These are phyloP conservation scores for Verticillium klebahnii DNA, from an alignment of 2,329 filamentous ascomycete genomes.

Conservation along the genomic window DNA sequence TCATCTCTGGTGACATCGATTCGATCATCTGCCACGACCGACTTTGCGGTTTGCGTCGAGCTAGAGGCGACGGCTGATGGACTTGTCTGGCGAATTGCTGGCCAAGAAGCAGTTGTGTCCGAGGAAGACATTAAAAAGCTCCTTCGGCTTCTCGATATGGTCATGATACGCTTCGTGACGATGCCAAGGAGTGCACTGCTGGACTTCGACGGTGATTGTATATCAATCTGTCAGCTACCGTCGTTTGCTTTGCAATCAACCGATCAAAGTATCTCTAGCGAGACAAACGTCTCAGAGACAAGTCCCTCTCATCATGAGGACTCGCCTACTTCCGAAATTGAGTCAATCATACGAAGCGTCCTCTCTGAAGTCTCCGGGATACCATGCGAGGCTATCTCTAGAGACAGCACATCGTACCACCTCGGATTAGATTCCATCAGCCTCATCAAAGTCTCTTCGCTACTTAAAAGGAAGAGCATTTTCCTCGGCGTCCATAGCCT, in stretches of 20 bases:
- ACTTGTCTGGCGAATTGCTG: slow-evolving; percentile 69
- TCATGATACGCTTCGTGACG: slow-evolving; percentile 52
- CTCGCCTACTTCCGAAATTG: slow-evolving; percentile 27
- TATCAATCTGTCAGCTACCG: slow-evolving; percentile 63
- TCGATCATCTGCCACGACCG: slow-evolving; percentile 61
- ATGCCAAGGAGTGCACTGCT: slow-evolving; percentile 47
- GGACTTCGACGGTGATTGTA: slow-evolving; percentile 41
- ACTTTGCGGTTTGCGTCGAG: slow-evolving; percentile 80
- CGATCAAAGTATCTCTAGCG: background rate
- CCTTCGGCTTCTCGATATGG: slow-evolving; percentile 53
- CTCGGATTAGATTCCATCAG: slow-evolving; percentile 89
- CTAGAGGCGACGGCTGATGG: slow-evolving; percentile 55
- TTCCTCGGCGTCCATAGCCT: slow-evolving; percentile 66
- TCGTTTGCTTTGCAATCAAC: slow-evolving; percentile 24
- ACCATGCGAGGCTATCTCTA: slow-evolving; percentile 51
- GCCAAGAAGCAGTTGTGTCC: slow-evolving; percentile 53
- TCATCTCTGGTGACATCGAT: slow-evolving; percentile 55
- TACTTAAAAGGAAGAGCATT: slow-evolving; percentile 62
- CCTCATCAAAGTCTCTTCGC: slow-evolving; percentile 74
- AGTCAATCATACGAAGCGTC: slow-evolving; percentile 37
- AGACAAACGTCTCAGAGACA: too few relatives aligned
- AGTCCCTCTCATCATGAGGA: background rate
- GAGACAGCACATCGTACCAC: slow-evolving; percentile 68
- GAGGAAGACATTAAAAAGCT: slow-evolving; percentile 41
- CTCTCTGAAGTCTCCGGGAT: slow-evolving; percentile 58